Percentiles rank a stretch among this genome's conserved stretches.
phyloP scores from a whole-genome alignment of 1,284 basidiomycete species.

The Moniliella sp. region DNA sequence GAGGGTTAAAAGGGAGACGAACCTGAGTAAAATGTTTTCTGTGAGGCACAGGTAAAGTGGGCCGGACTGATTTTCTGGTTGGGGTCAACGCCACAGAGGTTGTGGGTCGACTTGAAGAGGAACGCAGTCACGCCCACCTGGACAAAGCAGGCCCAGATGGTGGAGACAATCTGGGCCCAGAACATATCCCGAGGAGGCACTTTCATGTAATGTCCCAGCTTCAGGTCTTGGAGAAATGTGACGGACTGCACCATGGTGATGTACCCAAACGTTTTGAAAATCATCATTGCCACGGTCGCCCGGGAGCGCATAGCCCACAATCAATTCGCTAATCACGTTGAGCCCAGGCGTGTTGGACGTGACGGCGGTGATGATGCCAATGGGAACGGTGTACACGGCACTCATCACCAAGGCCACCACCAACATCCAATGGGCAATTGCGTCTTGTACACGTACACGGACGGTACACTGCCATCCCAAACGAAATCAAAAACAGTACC shows the following conservation, averaged over 20 bases:
- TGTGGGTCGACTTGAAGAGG: slow-evolving; percentile 21
- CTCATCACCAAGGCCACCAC: slow-evolving; percentile 43
- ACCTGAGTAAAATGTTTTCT: too few relatives aligned
- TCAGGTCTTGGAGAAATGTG: slow-evolving; percentile 43
- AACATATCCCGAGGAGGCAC: slow-evolving; percentile 40
- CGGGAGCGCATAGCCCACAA: slow-evolving; percentile 55
- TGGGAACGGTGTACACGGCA: slow-evolving; percentile 46
- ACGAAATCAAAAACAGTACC: slow-evolving; percentile 43
- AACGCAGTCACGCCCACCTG: slow-evolving; percentile 22
- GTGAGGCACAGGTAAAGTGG: too few relatives aligned
- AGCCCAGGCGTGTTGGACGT: slow-evolving; percentile 47
- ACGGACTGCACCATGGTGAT: slow-evolving; percentile 45
- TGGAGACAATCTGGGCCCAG: slow-evolving; percentile 44
- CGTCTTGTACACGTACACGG: slow-evolving; percentile 49
- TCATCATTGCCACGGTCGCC: slow-evolving; percentile 56
- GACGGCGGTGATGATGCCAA: slow-evolving; percentile 59
- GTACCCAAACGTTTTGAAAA: slow-evolving; percentile 57
- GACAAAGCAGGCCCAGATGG: slow-evolving; percentile 47
- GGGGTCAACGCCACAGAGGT: too few relatives aligned
- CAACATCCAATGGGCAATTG: slow-evolving; percentile 56
- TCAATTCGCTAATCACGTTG: slow-evolving; percentile 49
- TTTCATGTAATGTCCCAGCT: slow-evolving; percentile 42
- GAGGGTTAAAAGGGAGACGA: too few relatives aligned
- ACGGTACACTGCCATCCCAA: slow-evolving; percentile 45
- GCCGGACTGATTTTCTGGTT: too few relatives aligned